These are phyloP conservation scores for Entomortierella parvispora DNA, from an alignment of 192 early-diverging fungal species.

Conservation along the genomic window DNA sequence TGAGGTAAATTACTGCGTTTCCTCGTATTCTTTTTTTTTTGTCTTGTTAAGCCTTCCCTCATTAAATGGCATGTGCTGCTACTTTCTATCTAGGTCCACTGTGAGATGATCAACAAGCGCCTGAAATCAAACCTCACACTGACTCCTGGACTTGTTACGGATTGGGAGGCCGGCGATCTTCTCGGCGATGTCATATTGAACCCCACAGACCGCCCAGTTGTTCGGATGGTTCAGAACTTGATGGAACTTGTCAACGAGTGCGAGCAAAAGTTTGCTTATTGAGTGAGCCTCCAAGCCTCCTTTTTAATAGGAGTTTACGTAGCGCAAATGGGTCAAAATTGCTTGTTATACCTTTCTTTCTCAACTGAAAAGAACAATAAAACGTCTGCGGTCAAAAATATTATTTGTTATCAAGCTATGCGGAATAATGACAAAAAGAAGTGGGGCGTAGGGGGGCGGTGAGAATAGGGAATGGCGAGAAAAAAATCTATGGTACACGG, in stretches of 20 bases:
- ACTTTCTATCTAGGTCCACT: constrained; percentile 10
- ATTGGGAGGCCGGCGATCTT: constrained; percentile 24
- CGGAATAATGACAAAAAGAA: too few species aligned
- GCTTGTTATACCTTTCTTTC: neutral
- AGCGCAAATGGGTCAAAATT: neutral
- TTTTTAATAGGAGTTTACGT: neutral
- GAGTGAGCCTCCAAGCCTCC: neutral
- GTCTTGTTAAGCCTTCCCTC: neutral
- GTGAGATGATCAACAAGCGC: constrained; percentile 4
- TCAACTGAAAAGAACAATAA: too few species aligned
- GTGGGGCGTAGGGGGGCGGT: too few species aligned
- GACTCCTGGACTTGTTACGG: constrained; percentile 28
- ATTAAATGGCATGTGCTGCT: neutral
- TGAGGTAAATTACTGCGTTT: constrained; percentile 21
- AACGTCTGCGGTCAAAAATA: too few species aligned
- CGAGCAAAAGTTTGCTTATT: constrained; percentile 5
- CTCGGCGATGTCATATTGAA: constrained; percentile 10
- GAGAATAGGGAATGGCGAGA: too few species aligned
- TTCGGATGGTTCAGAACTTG: constrained; percentile 14
- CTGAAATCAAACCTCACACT: constrained; percentile 22
- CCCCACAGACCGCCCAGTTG: constrained; percentile 7
- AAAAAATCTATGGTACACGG: too few species aligned
- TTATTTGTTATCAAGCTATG: too few species aligned
- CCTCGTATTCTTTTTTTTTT: neutral
- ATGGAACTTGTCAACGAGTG: constrained; percentile 38